phyloP scores from a whole-genome alignment of 2,329 filamentous ascomycete genomes.

The Arthrobotrys conoides region DNA sequence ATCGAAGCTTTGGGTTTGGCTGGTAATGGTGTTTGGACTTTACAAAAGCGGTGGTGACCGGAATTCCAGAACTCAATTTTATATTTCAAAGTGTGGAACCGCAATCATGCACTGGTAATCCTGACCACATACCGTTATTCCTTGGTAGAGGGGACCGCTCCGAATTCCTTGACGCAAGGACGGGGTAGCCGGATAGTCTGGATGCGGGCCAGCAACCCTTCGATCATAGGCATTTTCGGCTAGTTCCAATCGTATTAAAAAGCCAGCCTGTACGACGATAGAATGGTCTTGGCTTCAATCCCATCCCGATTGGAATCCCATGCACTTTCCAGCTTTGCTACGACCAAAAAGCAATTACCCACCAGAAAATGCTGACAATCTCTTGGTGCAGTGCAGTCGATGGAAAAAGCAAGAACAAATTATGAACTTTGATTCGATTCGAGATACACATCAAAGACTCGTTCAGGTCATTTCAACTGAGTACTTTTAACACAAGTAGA shows the following conservation, averaged over 20 bases:
- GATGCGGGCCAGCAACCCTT: neutral
- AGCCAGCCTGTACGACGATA: conserved; percentile 17
- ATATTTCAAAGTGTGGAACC: conserved; percentile 53
- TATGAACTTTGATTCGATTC: neutral
- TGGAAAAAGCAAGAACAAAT: neutral
- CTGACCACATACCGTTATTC: conserved; percentile 30
- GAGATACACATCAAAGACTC: conserved; percentile 13
- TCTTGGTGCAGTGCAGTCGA: neutral
- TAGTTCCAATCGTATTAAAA: conserved; percentile 13
- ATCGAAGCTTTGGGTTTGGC: neutral
- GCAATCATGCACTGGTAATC: conserved; percentile 21
- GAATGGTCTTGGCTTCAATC: conserved; percentile 9
- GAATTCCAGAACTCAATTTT: conserved; percentile 51
- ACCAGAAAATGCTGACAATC: too few species aligned
- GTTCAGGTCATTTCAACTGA: neutral
- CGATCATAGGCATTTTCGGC: conserved; percentile 9
- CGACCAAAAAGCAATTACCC: conserved; percentile 5
- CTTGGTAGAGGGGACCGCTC: neutral
- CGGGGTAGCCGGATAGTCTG: conserved; percentile 38
- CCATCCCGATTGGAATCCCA: conserved; percentile 49
- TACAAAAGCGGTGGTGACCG: conserved; percentile 29
- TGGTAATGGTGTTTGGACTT: neutral
- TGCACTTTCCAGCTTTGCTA: neutral
- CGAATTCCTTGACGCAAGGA: conserved; percentile 22
- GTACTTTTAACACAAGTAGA: neutral